These are phyloP conservation scores for Exophiala aquamarina DNA, from an alignment of 2,329 filamentous ascomycete species.

Conservation along the genomic window DNA sequence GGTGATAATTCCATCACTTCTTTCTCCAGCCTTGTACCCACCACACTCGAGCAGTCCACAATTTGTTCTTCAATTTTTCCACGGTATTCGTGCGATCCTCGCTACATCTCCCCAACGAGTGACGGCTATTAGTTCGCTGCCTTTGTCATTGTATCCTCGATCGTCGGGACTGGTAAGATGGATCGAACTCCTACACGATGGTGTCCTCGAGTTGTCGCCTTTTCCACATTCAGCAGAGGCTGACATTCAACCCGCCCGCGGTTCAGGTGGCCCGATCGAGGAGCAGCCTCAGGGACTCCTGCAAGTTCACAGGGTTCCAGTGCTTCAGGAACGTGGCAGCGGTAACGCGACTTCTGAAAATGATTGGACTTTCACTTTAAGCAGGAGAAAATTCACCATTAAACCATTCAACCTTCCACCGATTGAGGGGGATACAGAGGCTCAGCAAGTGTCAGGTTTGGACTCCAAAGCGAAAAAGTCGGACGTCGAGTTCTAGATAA, in stretches of 20 bases:
- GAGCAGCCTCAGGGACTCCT: conserved; percentile 85
- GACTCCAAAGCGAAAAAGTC: conserved; percentile 58
- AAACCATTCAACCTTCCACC: conserved; percentile 88
- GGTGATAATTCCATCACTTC: conserved; percentile 77
- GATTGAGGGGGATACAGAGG: conserved; percentile 70
- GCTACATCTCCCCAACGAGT: conserved; percentile 65
- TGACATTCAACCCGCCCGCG: conserved; percentile 28
- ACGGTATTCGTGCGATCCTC: conserved; percentile 72
- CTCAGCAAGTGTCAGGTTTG: conserved; percentile 50
- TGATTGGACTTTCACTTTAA: conserved; percentile 88
- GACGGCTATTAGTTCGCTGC: conserved; percentile 73
- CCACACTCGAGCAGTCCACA: conserved; percentile 67
- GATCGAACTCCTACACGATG: conserved; percentile 82
- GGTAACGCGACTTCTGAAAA: conserved; percentile 70
- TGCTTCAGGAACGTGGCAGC: conserved; percentile 85
- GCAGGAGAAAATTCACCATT: conserved; percentile 78
- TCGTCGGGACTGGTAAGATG: conserved; percentile 74
- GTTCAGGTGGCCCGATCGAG: conserved; percentile 54
- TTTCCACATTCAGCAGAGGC: conserved; percentile 63
- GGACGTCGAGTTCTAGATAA: conserved; percentile 70
- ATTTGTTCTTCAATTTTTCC: conserved; percentile 76
- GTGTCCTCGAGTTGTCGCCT: conserved; percentile 78
- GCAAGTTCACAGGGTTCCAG: conserved; percentile 76
- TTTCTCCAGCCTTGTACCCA: conserved; percentile 83
- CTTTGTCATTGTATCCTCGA: conserved; percentile 76